phyloP scores from a whole-genome alignment of 2,329 filamentous ascomycete species.

The Nigrospora sphaerica region DNA sequence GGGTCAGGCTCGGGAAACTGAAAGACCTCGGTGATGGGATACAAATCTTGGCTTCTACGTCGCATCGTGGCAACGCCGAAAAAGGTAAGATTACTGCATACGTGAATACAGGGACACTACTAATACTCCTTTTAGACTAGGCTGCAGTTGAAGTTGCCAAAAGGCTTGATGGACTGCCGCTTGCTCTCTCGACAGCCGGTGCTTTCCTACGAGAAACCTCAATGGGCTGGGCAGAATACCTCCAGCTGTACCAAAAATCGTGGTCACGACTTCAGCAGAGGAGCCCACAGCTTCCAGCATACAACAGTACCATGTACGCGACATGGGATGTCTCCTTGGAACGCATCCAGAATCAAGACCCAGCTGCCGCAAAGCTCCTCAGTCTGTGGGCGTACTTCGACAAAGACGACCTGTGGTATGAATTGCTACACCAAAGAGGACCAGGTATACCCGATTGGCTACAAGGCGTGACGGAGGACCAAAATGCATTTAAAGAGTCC shows the following conservation, averaged over 20 bases:
- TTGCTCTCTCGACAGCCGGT: slow-evolving; percentile 37
- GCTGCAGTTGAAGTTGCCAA: slow-evolving; percentile 20
- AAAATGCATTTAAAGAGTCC: slow-evolving; percentile 2
- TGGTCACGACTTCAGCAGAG: slow-evolving; percentile 27
- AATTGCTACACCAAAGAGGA: slow-evolving; percentile 3
- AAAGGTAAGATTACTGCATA: slow-evolving; percentile 17
- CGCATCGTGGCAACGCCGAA: slow-evolving; percentile 10
- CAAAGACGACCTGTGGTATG: slow-evolving; percentile 9
- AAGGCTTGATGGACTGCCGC: slow-evolving; percentile 34
- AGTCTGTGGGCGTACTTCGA: slow-evolving; percentile 9
- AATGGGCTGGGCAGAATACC: slow-evolving; percentile 29
- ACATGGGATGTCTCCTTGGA: slow-evolving; percentile 31
- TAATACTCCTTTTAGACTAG: slow-evolving; percentile 14
- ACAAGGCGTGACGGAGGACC: slow-evolving; percentile 3
- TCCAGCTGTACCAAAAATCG: slow-evolving; percentile 27
- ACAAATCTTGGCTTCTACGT: slow-evolving; percentile 21
- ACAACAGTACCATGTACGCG: slow-evolving; percentile 24
- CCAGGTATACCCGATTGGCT: background rate
- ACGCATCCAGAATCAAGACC: slow-evolving; percentile 24
- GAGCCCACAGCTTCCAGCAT: slow-evolving; percentile 22
- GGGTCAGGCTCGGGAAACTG: slow-evolving; percentile 25
- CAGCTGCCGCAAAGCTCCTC: slow-evolving; percentile 6
- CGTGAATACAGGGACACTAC: background rate
- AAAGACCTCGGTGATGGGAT: slow-evolving; percentile 19
- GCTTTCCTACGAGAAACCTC: slow-evolving; percentile 31